phyloP scores from a whole-genome alignment of 2,329 filamentous ascomycete genomes.

The Monilinia vaccinii-corymbosi region DNA sequence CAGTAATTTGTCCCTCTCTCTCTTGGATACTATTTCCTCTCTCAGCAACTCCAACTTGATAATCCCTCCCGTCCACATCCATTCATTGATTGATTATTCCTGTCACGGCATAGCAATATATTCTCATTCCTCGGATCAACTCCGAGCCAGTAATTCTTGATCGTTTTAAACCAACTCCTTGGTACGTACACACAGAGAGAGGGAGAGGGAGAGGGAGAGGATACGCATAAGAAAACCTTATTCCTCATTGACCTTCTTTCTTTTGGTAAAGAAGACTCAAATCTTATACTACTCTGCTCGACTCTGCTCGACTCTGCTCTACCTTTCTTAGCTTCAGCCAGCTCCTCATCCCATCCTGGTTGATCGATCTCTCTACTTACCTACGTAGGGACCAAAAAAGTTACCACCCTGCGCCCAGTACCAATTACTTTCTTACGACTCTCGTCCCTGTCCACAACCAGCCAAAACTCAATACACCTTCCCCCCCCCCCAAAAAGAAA shows the following conservation, averaged over 20 bases:
- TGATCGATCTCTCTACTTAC: background rate
- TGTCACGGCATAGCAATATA: too few species aligned
- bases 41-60: too few species aligned
- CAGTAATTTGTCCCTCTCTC: too few species aligned
- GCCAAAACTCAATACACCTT: background rate
- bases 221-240: background rate
- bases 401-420: background rate
- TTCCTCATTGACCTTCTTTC: background rate
- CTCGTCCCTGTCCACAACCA: background rate
- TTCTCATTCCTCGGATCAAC: conserved; percentile 2
- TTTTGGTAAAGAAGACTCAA: background rate
- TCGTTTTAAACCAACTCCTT: background rate
- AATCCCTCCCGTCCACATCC: background rate
- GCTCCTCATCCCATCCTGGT: background rate
- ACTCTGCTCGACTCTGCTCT: too few species aligned
- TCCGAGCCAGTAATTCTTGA: background rate
- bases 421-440: background rate
- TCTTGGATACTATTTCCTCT: too few species aligned
- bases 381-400: background rate
- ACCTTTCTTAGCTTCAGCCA: background rate
- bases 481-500: background rate
- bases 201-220: too few species aligned
- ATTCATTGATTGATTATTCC: background rate
- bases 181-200: conserved; percentile 1
- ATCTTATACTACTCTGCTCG: background rate